Evolutionary conservation across 2,329 filamentous ascomycete genomes (phyloP), one percentile per base, ranked within the genome.

Genomic region (Verticillium isaacii): DNA sequence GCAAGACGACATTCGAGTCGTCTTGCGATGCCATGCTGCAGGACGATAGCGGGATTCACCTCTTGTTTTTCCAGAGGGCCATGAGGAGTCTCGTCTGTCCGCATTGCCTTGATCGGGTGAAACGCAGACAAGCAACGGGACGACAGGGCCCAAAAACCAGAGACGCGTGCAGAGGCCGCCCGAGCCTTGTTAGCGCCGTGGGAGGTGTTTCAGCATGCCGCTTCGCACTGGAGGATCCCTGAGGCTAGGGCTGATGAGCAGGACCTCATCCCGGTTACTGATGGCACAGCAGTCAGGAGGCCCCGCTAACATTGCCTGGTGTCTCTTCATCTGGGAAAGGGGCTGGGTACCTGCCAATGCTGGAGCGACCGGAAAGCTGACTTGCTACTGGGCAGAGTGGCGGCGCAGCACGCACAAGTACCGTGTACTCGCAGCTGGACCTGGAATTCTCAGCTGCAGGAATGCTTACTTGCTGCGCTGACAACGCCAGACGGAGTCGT

Each of bases 141-240:
- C 19, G 23, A 23, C n/a, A 50, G n/a, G 19, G 19, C 45, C 45
- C 23, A 25, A 50, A n/a, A 9, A 11, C n/a, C 19, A 50, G 17
- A 19, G 45, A 50, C 11, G 45, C 45, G n/a, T 50, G 45, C 12
- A 23, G 45, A 50, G 45, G 45, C 45, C 45, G 45, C 45, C 45
- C 45, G 19, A 50, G 45, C n/a, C 45, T 50, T 23, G 41, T 50
- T 37, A 45, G 60, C 37, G 29, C 39, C 41, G 32, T 41, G 59
- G n/a, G 61, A 57, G 57, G 60, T 57, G 63, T 65, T 65, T 65
- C 63, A 65, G 62, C 61, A 50, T 50, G 45, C 45, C 45, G 45
- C 45, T 50, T n/a, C 23, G 45, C 9, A 11, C 45, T 25, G 45
- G 12, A 50, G 45, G 45, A 50, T 23, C 45, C 45, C 45, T 25